Evolutionary conservation across 306 rosid species (phyloP), one percentile per base, ranked within the genome.

Genomic region (Elaeagnus macrophylla): DNA sequence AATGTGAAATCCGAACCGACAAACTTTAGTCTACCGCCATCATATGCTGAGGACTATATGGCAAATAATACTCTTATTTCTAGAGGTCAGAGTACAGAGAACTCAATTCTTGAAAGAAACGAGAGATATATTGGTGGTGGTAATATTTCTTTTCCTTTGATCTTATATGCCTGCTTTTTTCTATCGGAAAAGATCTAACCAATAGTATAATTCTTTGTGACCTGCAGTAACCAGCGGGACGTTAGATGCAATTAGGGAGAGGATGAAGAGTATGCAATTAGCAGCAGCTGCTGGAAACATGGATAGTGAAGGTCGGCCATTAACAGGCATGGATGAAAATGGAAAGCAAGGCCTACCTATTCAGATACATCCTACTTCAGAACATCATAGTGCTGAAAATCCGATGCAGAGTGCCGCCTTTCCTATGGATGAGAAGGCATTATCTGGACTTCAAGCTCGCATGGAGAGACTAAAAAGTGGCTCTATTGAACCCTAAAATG

Each of bases 381-480:
- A 81, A 12, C 75, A 61, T 39, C 63, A 45, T 5, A 71, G 66
- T 48, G 32, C 65, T 1, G 94, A 84, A 63, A 85, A 83, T 70
- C 55, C 86, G 17, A 57, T 79, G 59, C 89, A 79, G 53, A 68
- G 77, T 49, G 84, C 86, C 51, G 95, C 80, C 52, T 95, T 79
- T 69, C 99, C 99, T 9, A 79, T 88, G 86, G 99, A 88, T 54
- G 96, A 88, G 80, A 93, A 71, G 66, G 96, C 96, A 10, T 70
- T 93, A 62, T 88, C 95, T 15, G 96, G 99, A 45, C 99, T 93
- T 70, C 99, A 93, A 67, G 99, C 99, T 1, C 83, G 99, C 49
- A 93, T 93, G 99, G 99, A 93, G 78, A 88, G 99, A 68, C 81
- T 93, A 37, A 93, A 93, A 77, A 87, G 96, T 68, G 99, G 96